Evolutionary conservation across 2,329 filamentous ascomycete species (phyloP).

Genomic region (Pseudocercospora fuligena): DNA sequence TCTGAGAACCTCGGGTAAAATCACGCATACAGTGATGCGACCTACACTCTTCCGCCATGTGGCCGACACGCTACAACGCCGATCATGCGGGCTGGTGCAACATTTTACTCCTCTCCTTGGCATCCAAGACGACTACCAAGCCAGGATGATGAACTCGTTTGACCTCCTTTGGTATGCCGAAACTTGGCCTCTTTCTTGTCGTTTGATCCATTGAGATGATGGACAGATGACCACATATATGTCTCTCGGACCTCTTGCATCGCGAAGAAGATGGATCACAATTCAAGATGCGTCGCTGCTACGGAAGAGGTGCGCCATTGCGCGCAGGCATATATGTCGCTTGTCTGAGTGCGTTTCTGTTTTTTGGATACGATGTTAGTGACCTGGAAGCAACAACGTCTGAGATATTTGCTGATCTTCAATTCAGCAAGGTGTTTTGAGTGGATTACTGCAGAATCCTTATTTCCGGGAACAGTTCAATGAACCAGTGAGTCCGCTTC

Average conservation of each 20-base stretch:
- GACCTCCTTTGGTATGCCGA: conserved; percentile 13
- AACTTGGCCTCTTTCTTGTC: conserved; percentile 16
- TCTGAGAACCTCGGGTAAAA: not conserved
- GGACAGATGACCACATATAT: not conserved
- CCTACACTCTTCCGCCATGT: not conserved
- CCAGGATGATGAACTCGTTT: conserved; percentile 3
- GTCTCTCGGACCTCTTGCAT: not conserved
- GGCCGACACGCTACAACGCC: conserved; percentile 5
- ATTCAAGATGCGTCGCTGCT: conserved; percentile 20
- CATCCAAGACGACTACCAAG: conserved; percentile 14
- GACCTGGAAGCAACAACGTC: not conserved
- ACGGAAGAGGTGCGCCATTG: conserved; percentile 28
- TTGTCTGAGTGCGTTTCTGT: conserved; percentile 30
- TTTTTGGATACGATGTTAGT: conserved; percentile 23
- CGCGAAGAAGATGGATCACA: too few species aligned
- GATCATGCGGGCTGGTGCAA: conserved; percentile 5
- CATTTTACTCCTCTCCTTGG: conserved; percentile 20
- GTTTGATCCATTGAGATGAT: conserved; percentile 2
- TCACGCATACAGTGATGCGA: not conserved
- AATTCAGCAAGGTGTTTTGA: conserved; percentile 26
- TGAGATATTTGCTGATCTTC: not conserved
- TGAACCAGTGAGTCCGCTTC: conserved; percentile 19
- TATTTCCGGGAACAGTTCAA: conserved; percentile 29
- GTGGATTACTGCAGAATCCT: conserved; percentile 31
- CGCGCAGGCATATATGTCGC: conserved; percentile 27